A percentile compares a stretch with the other conserved stretches of the same genome.
These are phyloP conservation scores for Emericellopsis terricola DNA, from an alignment of 495 filamentous ascomycete species.

Conservation along the genomic window DNA sequence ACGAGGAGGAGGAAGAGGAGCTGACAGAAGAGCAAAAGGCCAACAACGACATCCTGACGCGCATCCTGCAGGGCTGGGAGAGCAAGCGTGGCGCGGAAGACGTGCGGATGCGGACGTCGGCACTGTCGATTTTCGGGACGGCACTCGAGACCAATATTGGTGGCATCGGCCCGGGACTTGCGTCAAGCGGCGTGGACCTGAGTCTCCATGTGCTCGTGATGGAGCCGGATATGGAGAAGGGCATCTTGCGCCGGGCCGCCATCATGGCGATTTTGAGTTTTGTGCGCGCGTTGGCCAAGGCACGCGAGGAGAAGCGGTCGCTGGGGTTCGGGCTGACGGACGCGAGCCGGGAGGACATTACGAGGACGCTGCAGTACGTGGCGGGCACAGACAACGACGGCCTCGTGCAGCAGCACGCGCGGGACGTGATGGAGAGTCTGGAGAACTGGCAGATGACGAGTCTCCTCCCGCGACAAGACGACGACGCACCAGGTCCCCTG, in stretches of 20 bases:
- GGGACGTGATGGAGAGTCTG: conserved; percentile 50
- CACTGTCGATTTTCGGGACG: conserved; percentile 50
- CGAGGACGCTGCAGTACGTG: conserved; percentile 46
- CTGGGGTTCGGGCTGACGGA: conserved; percentile 45
- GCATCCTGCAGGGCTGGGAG: conserved; percentile 61
- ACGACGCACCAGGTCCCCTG: conserved; percentile 4
- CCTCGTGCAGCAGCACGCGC: conserved; percentile 54
- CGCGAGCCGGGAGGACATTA: conserved; percentile 40
- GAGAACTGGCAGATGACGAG: conserved; percentile 47
- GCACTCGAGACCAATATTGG: conserved; percentile 48
- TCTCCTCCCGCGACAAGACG: conserved; percentile 15
- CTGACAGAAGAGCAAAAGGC: conserved; percentile 25
- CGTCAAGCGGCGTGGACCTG: conserved; percentile 46
- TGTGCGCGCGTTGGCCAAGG: conserved; percentile 43
- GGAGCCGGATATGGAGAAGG: conserved; percentile 42
- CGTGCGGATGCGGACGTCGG: conserved; percentile 58
- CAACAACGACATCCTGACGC: conserved; percentile 34
- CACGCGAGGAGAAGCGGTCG: conserved; percentile 29
- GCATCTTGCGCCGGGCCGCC: conserved; percentile 58
- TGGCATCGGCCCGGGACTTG: conserved; percentile 34
- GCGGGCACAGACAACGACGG: conserved; percentile 50
- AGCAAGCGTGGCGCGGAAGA: conserved; percentile 53
- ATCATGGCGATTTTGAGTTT: conserved; percentile 50
- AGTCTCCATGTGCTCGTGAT: conserved; percentile 46
- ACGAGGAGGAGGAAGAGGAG: conserved; percentile 27